Evolutionary conservation across 129 eudicot genomes (phyloP), one percentile per base, ranked within the genome.

Genomic region (Pulicaria dysenterica): DNA sequence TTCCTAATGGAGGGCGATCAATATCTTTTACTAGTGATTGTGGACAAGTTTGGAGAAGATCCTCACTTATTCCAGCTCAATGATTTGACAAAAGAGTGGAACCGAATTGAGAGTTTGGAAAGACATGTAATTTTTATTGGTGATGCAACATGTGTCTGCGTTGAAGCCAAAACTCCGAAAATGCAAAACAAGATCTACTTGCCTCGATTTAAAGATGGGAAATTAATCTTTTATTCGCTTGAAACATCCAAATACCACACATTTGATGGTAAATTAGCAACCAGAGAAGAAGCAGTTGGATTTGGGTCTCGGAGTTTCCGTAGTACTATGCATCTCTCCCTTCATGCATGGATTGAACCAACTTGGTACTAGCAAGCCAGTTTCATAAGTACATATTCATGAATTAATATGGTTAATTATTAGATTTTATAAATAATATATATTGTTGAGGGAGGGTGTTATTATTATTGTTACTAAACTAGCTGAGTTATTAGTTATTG

Each of bases 181-280:
- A 67, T 73, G 80, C 43, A 75, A 36, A 80, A 80, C 43, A 49
- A 69, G 80, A 66, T 73, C 47, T 66, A 57, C 54, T 67, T 79
- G 48, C 57, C 79, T 0, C 49, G 64, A 13, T n/a, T 80, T 19
- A 8, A 4, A 14, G 36, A 43, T 14, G 73, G 40, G 17, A 49
- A 64, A 8, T 17, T 73, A 2, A 58, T 80, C 10, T 80, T 73
- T 59, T 73, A 80, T 44, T 80, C 83, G 4, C 83, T 80, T 17
- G 66, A 67, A n/a, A n/a, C n/a, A n/a, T n/a, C n/a, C n/a, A n/a
- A n/a, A n/a, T n/a, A n/a, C n/a, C n/a, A n/a, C n/a, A 58, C 54
- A 5, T 45, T 63, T 11, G 53, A 51, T 69, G 73, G 62, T 5
- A 51, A 14, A 16, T n/a, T n/a, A 24, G 24, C 58, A 53, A 8